phyloP scores from a whole-genome alignment of 345 rosid species.

The Citropsis articulata region DNA sequence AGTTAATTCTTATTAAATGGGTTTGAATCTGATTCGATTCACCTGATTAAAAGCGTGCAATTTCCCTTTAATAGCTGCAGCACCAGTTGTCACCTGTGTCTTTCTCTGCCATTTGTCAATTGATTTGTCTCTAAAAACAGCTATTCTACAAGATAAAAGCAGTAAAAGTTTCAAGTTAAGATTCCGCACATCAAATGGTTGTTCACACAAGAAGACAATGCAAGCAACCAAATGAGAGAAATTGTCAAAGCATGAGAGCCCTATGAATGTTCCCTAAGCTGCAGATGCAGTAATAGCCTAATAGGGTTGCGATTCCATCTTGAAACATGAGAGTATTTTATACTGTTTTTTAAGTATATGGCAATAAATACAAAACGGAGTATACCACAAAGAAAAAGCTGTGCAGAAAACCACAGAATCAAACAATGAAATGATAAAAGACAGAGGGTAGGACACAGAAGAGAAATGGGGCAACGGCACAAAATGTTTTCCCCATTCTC shows the following conservation, averaged over 20 bases:
- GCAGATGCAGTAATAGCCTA: not conserved
- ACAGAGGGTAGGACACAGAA: not conserved
- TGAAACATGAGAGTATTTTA: not conserved
- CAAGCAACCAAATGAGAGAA: not conserved
- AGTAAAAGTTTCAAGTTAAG: constrained; percentile 7
- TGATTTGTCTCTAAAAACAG: constrained; percentile 76
- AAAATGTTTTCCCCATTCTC: not conserved
- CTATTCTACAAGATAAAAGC: constrained; percentile 49
- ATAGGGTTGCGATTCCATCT: not conserved
- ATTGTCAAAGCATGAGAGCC: not conserved
- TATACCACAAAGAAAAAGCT: not conserved
- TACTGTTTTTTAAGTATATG: not conserved
- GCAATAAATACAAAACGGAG: not conserved
- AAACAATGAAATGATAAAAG: not conserved
- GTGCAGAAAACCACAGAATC: not conserved
- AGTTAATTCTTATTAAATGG: no score
- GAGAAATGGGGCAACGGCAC: not conserved
- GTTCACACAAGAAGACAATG: not conserved
- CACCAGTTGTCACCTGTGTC: constrained; percentile 86
- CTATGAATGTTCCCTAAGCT: not conserved
- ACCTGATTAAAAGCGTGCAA: constrained; percentile 98
- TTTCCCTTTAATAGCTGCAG: constrained; percentile 82
- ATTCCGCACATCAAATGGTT: not conserved
- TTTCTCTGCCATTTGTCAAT: constrained; percentile 95
- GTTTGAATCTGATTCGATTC: no score